A percentile compares a stretch with the other conserved stretches of the same genome.
Evolutionary conservation across 345 rosid genomes (phyloP).

Genomic region (Eucalyptus sideroxylon): DNA sequence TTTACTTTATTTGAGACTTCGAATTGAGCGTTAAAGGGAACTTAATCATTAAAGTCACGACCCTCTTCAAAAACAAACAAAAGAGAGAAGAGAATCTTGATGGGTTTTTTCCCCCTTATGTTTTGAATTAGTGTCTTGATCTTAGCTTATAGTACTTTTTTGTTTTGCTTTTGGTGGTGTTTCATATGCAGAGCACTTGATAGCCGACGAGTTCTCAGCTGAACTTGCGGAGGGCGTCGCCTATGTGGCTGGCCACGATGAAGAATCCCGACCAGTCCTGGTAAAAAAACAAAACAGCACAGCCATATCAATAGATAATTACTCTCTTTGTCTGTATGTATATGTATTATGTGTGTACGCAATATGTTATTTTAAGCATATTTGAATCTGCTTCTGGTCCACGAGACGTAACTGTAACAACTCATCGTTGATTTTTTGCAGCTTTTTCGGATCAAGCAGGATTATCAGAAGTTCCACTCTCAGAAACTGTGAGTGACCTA

Average conservation of each 20-base stretch:
- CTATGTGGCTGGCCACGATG: constrained; percentile 84
- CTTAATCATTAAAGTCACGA: constrained; percentile 12
- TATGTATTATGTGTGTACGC: neutral
- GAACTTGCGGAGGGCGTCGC: constrained; percentile 80
- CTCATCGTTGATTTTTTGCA: constrained; percentile 3
- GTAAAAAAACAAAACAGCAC: constrained; percentile 13
- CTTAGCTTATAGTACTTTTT: neutral
- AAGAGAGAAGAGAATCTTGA: neutral
- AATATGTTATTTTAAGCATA: neutral
- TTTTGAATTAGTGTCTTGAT: neutral
- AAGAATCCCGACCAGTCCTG: constrained; percentile 69
- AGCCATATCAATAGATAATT: neutral
- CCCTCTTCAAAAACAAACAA: neutral
- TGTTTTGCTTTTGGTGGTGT: neutral
- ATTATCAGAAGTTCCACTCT: constrained; percentile 68
- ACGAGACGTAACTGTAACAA: neutral
- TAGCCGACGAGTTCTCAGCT: constrained; percentile 89
- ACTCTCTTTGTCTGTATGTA: neutral
- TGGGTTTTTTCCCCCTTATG: neutral
- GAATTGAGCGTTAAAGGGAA: constrained; percentile 28
- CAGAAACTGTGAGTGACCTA: constrained; percentile 58
- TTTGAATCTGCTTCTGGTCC: neutral
- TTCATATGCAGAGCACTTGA: constrained; percentile 37
- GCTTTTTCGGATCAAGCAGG: constrained; percentile 88
- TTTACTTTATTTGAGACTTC: neutral